A percentile compares a stretch with the other conserved stretches of the same genome.
These are phyloP conservation scores for Trametes cubensis DNA, from an alignment of 768 basidiomycete genomes.

Conservation along the genomic window DNA sequence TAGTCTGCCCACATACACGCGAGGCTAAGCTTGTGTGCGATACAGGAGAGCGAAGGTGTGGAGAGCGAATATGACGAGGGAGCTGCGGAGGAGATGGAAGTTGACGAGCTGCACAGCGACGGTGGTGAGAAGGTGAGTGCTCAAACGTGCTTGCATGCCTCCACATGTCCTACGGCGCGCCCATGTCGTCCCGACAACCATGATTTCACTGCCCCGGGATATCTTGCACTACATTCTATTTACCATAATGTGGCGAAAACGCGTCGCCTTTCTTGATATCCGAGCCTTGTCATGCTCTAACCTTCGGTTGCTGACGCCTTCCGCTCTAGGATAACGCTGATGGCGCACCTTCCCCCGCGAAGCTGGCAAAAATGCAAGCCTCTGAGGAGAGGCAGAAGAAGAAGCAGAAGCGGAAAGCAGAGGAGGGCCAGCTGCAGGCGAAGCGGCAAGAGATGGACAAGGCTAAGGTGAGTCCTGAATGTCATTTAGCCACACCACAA, in stretches of 20 bases:
- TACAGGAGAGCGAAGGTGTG: slow-evolving; percentile 63
- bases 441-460: slow-evolving; percentile 88
- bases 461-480: slow-evolving; percentile 60
- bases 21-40: neutral
- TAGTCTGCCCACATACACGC: neutral
- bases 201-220: neutral
- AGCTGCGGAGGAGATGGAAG: slow-evolving; percentile 41
- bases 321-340: slow-evolving; percentile 37
- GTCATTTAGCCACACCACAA: neutral
- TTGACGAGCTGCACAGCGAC: slow-evolving; percentile 38
- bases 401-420: slow-evolving; percentile 62
- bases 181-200: neutral
- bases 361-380: slow-evolving; percentile 40
- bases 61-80: slow-evolving; percentile 74
- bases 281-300: neutral
- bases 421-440: slow-evolving; percentile 67
- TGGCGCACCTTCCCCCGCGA: slow-evolving; percentile 37
- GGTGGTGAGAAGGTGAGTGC: slow-evolving; percentile 60
- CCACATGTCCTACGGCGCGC: slow-evolving; percentile 24
- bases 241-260: neutral
- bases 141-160: slow-evolving; percentile 29
- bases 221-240: neutral
- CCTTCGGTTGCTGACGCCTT: slow-evolving; percentile 15
- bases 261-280: neutral
- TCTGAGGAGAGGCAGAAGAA: slow-evolving; percentile 45